phyloP scores from a whole-genome alignment of 208 protist genomes.

The Leishmania lainsoni region DNA sequence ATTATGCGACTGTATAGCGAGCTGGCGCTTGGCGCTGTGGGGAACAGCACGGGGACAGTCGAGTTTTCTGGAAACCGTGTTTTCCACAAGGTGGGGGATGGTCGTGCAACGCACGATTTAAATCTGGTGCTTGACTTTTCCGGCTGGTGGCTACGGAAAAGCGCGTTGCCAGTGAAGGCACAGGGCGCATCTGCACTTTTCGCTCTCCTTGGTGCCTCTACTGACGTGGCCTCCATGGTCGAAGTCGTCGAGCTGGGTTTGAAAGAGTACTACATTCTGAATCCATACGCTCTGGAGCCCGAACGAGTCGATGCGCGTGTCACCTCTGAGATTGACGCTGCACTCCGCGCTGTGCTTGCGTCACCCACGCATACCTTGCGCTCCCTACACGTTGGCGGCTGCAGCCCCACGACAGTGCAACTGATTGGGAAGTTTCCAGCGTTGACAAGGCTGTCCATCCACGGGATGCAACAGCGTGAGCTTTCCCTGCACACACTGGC shows the following conservation, averaged over 20 bases:
- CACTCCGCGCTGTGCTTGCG: background rate
- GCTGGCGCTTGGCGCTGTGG: background rate
- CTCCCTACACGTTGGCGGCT: background rate
- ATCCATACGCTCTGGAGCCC: background rate
- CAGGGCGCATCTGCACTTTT: background rate
- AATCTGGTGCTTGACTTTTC: background rate
- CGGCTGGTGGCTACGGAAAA: constrained; percentile 1
- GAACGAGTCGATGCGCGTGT: background rate
- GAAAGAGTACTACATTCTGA: background rate
- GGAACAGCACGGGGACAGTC: background rate
- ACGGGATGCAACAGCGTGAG: background rate
- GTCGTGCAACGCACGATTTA: background rate
- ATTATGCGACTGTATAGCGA: background rate
- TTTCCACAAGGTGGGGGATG: background rate
- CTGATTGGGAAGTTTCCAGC: background rate
- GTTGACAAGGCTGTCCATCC: background rate
- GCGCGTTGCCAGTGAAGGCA: background rate
- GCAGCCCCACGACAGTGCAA: background rate
- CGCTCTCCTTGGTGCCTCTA: background rate
- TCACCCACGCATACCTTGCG: background rate
- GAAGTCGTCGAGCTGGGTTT: background rate
- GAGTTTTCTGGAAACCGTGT: background rate
- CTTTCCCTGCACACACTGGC: background rate
- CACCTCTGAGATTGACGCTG: background rate
- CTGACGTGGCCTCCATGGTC: background rate